A percentile compares a stretch with the other conserved stretches of the same genome.
phyloP scores from a whole-genome alignment of 73 alveolate species.

The Paramecium octaurelia region DNA sequence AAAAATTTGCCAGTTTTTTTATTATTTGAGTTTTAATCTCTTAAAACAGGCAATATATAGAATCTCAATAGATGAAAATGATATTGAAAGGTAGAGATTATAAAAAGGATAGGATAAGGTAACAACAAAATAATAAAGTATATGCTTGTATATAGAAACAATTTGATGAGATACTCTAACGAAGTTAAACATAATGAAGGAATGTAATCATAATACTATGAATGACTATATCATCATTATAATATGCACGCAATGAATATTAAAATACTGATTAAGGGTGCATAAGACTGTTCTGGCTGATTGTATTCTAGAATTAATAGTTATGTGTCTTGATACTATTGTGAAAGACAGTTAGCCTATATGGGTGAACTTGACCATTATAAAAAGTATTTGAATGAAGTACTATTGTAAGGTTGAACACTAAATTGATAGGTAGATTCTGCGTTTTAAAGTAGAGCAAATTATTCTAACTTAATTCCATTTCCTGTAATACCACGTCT shows the following conservation, averaged over 20 bases:
- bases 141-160: neutral
- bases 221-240: neutral
- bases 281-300: neutral
- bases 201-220: neutral
- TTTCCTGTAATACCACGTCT: conserved; percentile 7
- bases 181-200: neutral
- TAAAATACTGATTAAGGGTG: neutral
- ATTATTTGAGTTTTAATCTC: neutral
- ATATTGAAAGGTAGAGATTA: neutral
- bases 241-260: neutral
- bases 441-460: neutral
- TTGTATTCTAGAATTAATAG: neutral
- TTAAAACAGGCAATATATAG: neutral
- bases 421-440: neutral
- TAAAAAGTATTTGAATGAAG: neutral
- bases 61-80: neutral
- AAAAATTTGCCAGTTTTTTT: neutral
- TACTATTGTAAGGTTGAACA: neutral
- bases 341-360: neutral
- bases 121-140: neutral
- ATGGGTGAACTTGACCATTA: conserved; percentile 32
- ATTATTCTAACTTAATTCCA: conserved; percentile 40
- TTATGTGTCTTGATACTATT: neutral
- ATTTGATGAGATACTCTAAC: neutral
- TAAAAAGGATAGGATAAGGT: neutral